Conservation (phyloP, 2,329 filamentous ascomycete species). For the Phialophora verrucosa region DNA sequence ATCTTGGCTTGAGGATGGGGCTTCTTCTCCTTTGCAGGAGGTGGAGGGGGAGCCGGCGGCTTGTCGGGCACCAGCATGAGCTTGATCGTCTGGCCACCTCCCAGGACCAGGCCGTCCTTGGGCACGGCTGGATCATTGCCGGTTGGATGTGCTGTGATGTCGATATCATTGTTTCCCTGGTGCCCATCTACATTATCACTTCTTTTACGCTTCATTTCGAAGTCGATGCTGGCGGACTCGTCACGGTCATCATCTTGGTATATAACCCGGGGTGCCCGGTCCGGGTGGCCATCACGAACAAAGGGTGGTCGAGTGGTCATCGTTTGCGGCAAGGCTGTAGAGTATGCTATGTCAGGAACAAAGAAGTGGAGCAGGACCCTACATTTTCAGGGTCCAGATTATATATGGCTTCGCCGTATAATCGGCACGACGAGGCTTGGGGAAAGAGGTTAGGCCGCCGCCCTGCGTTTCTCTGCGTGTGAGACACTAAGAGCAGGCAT, state of each 20-base stretch:
- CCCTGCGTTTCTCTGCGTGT: slow-evolving; percentile 22
- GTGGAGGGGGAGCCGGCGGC: slow-evolving; percentile 20
- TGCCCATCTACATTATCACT: slow-evolving; percentile 6
- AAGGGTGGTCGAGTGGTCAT: slow-evolving; percentile 26
- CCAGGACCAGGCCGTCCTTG: slow-evolving; percentile 28
- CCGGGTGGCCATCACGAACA: slow-evolving; percentile 22
- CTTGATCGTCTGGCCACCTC: slow-evolving; percentile 34
- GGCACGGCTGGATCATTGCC: slow-evolving; percentile 26
- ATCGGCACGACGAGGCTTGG: slow-evolving; percentile 26
- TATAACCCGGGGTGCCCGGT: neutral
- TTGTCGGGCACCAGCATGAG: slow-evolving; percentile 36
- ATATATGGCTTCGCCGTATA: slow-evolving; percentile 24
- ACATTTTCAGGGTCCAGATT: slow-evolving; percentile 26
- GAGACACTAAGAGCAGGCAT: slow-evolving; percentile 22
- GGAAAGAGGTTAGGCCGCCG: slow-evolving; percentile 24
- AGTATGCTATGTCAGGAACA: slow-evolving; percentile 28
- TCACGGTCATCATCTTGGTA: slow-evolving; percentile 18
- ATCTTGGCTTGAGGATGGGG: slow-evolving; percentile 69
- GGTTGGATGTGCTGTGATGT: slow-evolving; percentile 23
- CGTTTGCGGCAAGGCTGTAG: slow-evolving; percentile 30
- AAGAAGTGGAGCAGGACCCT: slow-evolving; percentile 23
- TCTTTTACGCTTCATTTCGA: slow-evolving; percentile 9
- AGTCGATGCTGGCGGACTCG: slow-evolving; percentile 9
- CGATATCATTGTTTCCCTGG: slow-evolving; percentile 14
- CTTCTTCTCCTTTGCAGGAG: slow-evolving; percentile 53